A percentile compares a stretch with the other conserved stretches of the same genome.
phyloP scores from a whole-genome alignment of 257 asterid genomes.

The Anisodus tanguticus region DNA sequence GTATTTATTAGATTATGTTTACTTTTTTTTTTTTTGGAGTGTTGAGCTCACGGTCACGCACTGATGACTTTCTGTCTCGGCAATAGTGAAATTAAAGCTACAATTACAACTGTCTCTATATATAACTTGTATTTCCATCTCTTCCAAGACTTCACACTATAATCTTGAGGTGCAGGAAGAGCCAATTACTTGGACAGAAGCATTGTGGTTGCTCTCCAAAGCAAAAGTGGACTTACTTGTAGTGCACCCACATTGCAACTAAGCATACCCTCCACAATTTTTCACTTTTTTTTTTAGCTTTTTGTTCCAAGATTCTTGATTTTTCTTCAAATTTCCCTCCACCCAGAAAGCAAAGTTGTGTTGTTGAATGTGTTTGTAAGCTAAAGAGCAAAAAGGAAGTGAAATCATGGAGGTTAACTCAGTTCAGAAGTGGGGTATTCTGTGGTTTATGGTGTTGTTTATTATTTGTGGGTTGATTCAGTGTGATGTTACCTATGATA shows the following conservation, averaged over 20 bases:
- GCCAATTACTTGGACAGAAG: slow-evolving; percentile 18
- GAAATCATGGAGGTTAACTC: slow-evolving; percentile 25
- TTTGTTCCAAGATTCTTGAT: slow-evolving; percentile 23
- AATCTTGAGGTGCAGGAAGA: too few species aligned
- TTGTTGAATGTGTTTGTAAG: slow-evolving; percentile 28
- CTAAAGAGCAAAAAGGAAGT: neutral
- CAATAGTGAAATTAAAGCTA: slow-evolving; percentile 24
- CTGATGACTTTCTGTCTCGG: slow-evolving; percentile 24
- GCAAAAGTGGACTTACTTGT: neutral
- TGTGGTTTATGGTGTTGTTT: slow-evolving; percentile 1
- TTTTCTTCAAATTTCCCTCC: slow-evolving; percentile 1
- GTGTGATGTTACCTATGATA: slow-evolving; percentile 35
- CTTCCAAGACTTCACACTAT: slow-evolving; percentile 24
- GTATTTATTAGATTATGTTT: too few species aligned
- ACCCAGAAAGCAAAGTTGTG: slow-evolving; percentile 20
- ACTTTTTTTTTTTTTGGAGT: neutral
- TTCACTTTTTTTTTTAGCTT: neutral
- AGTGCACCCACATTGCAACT: slow-evolving; percentile 5
- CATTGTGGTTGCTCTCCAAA: slow-evolving; percentile 25
- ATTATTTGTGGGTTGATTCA: slow-evolving; percentile 27
- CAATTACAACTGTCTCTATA: slow-evolving; percentile 21
- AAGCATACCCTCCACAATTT: neutral
- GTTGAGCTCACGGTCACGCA: slow-evolving; percentile 28
- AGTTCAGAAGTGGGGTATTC: neutral
- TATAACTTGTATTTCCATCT: slow-evolving; percentile 11